Evolutionary conservation across 1,139 yeast species (phyloP), one percentile per base, ranked within the genome.

Genomic region (Geotrichum aggregatum): DNA sequence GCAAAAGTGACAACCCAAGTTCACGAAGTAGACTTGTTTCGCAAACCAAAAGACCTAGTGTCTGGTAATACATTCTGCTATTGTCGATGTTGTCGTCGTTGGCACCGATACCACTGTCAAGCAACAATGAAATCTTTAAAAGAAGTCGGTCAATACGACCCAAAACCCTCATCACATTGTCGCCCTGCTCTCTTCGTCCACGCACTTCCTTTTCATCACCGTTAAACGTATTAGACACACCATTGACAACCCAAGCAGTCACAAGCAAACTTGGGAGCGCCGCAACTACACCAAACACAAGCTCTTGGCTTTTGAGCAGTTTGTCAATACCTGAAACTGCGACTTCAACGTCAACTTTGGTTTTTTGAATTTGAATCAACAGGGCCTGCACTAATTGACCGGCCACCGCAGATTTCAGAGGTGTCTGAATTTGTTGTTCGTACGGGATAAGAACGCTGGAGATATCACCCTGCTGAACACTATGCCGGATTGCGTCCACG

Each of bases 301-400:
- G 77, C 66, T 92, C 96, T 70, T 92, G 98, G 44, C 94, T 84
- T 67, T 88, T 85, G 52, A 92, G 76, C 59, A 92, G 73, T 66
- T 87, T 84, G 69, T 92, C 98, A 58, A 92, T 91, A 7, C 98
- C 98, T 61, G 78, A 82, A 57, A 92, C 79, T 0, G 96, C 98
- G 7, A 89, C 74, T 33, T 87, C 92, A 2, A 96, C 96, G 66
- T 92, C 98, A 13, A 92, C 97, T 70, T 92, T 92, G 13, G 96
- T 85, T 69, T 92, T 92, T 66, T 92, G 98, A 8, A 92, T 74
- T 68, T 92, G 98, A 56, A 92, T 91, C 61, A 92, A 70, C 45
- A 92, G 69, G 11, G 92, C 82, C 49, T 96, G 76, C 7, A 89
- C 71, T 58, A 92, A 75, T 50, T 83, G 79, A 2, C 98, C 98